Conservation (phyloP, 2,329 filamentous ascomycete species). For the Claviceps sp. region DNA sequence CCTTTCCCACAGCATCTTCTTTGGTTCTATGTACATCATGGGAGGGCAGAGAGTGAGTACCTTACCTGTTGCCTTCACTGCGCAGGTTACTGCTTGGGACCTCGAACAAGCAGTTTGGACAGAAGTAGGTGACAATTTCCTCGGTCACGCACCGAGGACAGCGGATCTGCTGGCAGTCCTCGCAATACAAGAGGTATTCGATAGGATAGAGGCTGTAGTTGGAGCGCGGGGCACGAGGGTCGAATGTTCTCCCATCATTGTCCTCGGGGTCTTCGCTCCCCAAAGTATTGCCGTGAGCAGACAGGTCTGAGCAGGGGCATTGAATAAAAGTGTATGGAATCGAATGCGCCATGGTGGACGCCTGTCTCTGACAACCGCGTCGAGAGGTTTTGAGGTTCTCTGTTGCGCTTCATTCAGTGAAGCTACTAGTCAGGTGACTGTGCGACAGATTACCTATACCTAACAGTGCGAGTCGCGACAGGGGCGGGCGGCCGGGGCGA, state of each 20-base stretch:
- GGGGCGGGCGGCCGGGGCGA: too few species aligned
- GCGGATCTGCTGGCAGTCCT: slow-evolving; percentile 92
- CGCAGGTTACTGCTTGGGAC: slow-evolving; percentile 87
- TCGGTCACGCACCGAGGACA: slow-evolving; percentile 86
- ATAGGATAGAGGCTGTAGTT: slow-evolving; percentile 89
- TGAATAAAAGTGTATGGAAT: slow-evolving; percentile 54
- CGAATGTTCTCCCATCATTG: slow-evolving; percentile 68
- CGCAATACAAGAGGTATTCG: slow-evolving; percentile 89
- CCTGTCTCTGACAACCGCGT: background rate
- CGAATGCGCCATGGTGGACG: slow-evolving; percentile 31
- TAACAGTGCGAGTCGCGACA: too few species aligned
- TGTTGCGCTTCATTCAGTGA: background rate
- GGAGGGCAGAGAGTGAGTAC: background rate
- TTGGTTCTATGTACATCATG: background rate
- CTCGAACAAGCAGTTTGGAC: slow-evolving; percentile 89
- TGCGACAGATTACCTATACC: too few species aligned
- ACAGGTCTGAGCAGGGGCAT: slow-evolving; percentile 47
- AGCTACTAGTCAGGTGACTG: slow-evolving; percentile 4
- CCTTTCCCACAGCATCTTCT: background rate
- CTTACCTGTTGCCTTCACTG: slow-evolving; percentile 80
- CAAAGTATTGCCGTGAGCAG: slow-evolving; percentile 19
- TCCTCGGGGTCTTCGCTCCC: slow-evolving; percentile 31
- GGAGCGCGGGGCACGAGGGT: slow-evolving; percentile 70
- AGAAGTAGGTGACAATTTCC: slow-evolving; percentile 91
- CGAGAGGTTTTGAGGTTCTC: background rate